Conservation (phyloP, 768 basidiomycete species). For the Amanita thiersii region DNA sequence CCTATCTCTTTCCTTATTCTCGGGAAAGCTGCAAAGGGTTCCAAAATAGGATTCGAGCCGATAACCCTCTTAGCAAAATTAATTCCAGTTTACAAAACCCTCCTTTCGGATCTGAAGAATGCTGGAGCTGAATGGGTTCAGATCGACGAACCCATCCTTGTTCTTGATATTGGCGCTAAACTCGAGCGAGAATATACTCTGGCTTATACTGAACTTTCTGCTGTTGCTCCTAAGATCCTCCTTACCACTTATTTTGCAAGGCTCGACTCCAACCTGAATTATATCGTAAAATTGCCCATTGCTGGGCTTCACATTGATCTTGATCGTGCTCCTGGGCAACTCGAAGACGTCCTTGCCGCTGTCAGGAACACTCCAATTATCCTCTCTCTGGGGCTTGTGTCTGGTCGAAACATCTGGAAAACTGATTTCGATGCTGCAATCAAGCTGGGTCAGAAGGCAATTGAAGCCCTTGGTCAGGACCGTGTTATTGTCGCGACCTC, state of each 20-base stretch:
- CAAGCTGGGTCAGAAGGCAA: constrained; percentile 76
- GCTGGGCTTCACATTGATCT: constrained; percentile 95
- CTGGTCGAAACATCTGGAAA: constrained; percentile 99
- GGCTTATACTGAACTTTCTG: constrained; percentile 74
- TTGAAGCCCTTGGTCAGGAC: constrained; percentile 73
- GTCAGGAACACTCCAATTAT: constrained; percentile 75
- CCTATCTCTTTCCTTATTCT: constrained; percentile 93
- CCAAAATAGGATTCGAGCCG: constrained; percentile 78
- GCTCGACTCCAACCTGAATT: constrained; percentile 85
- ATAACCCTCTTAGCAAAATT: constrained; percentile 86
- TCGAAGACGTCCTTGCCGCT: constrained; percentile 73
- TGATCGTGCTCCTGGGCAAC: constrained; percentile 86
- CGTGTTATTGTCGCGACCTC: constrained; percentile 94
- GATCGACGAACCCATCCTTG: constrained; percentile 94
- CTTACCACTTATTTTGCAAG: constrained; percentile 97
- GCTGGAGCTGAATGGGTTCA: constrained; percentile 95
- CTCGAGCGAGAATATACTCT: constrained; percentile 74
- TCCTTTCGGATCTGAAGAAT: constrained; percentile 83
- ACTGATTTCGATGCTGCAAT: constrained; percentile 81
- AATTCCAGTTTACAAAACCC: constrained; percentile 85
- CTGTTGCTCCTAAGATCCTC: constrained; percentile 85
- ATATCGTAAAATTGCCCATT: constrained; percentile 86
- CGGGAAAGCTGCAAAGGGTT: constrained; percentile 84
- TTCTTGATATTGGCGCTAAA: constrained; percentile 74
- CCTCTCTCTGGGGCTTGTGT: constrained; percentile 92